Base-by-base conservation (phyloP, 2,329 filamentous ascomycete genomes). In the Phialophora chinensis region DNA sequence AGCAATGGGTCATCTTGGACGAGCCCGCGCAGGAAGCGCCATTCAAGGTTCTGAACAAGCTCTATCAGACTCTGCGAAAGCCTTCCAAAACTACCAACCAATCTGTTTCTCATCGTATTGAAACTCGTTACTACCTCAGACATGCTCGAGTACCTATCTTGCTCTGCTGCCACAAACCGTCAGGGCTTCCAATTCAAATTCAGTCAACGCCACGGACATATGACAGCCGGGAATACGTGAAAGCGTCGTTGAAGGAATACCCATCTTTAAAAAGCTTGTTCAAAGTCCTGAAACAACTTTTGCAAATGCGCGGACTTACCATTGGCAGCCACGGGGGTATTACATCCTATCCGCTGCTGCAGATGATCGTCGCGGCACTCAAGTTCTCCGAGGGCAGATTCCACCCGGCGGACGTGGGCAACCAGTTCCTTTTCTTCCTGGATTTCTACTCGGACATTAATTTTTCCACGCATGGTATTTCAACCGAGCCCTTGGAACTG, bases 291-390 rank as follows among this genome's bases (percentile, higher is more conserved):
- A 85, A 84, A 68, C 78, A 82, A 58, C 77, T 81, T 17, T 77
- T 89, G 49, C 79, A 84, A 60, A 76, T 83, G 25, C 81, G 84
- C 47, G 79, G 79, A 27, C 73, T 88, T 2, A 79, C 80, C 35
- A 81, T 84, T 60, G 79, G 82, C 20, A 80, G 76, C 62, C 72
- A 74, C 2, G 81, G 82, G n/a, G 84, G 85, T 1, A 75, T 88
- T 38, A 81, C 81, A 17, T 82, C 85, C 0, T 87, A 88, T 72
- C 78, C 81, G 12, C 76, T 87, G 10, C 81, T 86, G 72, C 84
- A 87, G 77, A 84, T 88, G 79, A 75, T 88, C 20, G 82, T 85
- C 14, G 84, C 85, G 4, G 81, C 83, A 31, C 74, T 88, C 31
- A 83, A 82, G 68, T 77, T 82, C 67, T 76, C 75, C 35, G 76